These are phyloP conservation scores for Yamadazyma triangularis DNA, from an alignment of 1,139 yeast species.

Conservation along the genomic window DNA sequence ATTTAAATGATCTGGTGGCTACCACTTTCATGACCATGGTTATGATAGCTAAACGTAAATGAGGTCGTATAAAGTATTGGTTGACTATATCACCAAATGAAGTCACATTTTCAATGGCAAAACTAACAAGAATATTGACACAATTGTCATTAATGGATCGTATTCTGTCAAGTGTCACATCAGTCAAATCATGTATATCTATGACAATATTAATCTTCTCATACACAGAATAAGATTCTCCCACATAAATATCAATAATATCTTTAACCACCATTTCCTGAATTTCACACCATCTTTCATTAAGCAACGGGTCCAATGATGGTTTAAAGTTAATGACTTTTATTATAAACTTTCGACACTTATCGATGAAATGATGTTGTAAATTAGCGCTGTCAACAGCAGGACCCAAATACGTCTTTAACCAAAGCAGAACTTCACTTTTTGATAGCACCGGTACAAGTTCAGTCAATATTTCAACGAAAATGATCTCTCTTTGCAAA, in stretches of 20 bases:
- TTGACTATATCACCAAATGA: conserved; percentile 31
- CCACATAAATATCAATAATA: conserved; percentile 29
- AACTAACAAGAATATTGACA: conserved; percentile 32
- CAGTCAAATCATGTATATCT: conserved; percentile 21
- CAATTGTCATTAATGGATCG: conserved; percentile 48
- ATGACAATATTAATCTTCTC: conserved; percentile 16
- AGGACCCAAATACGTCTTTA: conserved; percentile 45
- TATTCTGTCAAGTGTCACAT: conserved; percentile 41
- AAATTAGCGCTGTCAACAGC: conserved; percentile 62
- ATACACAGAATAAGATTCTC: conserved; percentile 10
- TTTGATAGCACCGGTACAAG: conserved; percentile 36
- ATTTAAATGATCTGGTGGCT: conserved; percentile 24
- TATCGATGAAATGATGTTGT: conserved; percentile 35
- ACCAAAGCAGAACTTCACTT: conserved; percentile 48
- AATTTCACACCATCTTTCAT: conserved; percentile 17
- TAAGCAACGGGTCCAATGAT: conserved; percentile 23
- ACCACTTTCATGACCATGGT: conserved; percentile 27
- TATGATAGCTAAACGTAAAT: conserved; percentile 31
- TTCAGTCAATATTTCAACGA: conserved; percentile 41
- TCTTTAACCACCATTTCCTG: conserved; percentile 23
- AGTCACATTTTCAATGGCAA: conserved; percentile 30
- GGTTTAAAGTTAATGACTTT: conserved; percentile 23
- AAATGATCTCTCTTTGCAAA: conserved; percentile 35
- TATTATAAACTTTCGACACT: conserved; percentile 38
- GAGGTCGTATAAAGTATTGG: conserved; percentile 22